phyloP scores from a whole-genome alignment of 2,329 filamentous ascomycete species.

The Canariomyces notabilis region DNA sequence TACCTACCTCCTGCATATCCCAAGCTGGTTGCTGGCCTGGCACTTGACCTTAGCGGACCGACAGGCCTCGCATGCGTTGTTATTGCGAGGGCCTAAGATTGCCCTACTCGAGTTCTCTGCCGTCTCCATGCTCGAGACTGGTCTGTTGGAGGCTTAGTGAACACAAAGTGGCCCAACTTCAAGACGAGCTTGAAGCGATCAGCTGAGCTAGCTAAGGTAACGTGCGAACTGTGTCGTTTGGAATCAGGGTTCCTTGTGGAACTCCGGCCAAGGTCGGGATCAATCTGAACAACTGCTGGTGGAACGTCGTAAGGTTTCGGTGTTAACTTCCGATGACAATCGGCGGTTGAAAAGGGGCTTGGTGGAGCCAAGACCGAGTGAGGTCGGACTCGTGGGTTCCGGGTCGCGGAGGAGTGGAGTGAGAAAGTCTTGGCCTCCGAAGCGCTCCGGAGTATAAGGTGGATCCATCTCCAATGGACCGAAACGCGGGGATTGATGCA shows the following conservation, averaged over 20 bases:
- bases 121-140: conserved; percentile 1
- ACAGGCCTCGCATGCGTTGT: conserved; percentile 51
- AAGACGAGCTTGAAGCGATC: too few species aligned
- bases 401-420: conserved; percentile 10
- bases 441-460: conserved; percentile 13
- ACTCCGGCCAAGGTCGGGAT: too few species aligned
- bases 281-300: neutral
- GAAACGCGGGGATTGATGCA: too few species aligned
- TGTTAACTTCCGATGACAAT: conserved; percentile 5
- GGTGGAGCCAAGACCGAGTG: conserved; percentile 1
- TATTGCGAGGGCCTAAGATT: conserved; percentile 26
- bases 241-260: too few species aligned
- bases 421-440: conserved; percentile 16
- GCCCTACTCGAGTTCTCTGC: conserved; percentile 12
- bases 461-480: too few species aligned
- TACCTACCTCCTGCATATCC: conserved; percentile 47
- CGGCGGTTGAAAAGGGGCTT: conserved; percentile 8
- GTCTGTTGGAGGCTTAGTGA: neutral
- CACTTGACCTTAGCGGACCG: conserved; percentile 51
- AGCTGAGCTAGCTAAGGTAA: too few species aligned
- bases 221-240: too few species aligned
- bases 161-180: too few species aligned
- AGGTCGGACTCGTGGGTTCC: neutral
- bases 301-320: neutral
- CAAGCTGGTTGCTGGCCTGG: conserved; percentile 41